Evolutionary conservation across 441 rosid species (phyloP).

Genomic region (Capsella rubella): DNA sequence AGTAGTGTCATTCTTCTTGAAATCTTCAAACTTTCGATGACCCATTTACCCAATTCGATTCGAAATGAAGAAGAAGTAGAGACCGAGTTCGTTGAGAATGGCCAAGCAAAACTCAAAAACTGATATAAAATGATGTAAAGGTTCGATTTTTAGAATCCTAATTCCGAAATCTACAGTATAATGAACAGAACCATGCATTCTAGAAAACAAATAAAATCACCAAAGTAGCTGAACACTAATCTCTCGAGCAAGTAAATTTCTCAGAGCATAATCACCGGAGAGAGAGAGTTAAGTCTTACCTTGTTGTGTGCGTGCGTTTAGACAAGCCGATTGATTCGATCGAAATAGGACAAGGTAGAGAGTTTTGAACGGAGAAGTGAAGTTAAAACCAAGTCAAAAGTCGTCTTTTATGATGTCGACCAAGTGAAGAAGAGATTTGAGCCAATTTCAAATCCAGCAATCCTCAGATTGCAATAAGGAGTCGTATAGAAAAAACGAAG

Average conservation of each 20-base stretch:
- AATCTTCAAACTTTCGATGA: background rate
- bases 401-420: conserved; percentile 23
- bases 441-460: conserved; percentile 9
- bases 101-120: background rate
- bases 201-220: background rate
- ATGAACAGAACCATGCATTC: conserved; percentile 21
- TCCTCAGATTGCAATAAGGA: background rate
- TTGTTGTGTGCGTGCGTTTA: background rate
- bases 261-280: conserved; percentile 5
- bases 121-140: conserved; percentile 1
- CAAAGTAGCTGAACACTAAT: background rate
- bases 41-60: background rate
- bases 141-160: conserved; percentile 26
- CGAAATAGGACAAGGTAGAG: background rate
- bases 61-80: background rate
- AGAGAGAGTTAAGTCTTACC: background rate
- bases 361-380: conserved; percentile 10
- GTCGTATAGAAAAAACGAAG: background rate
- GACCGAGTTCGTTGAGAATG: background rate
- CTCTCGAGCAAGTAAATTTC: background rate
- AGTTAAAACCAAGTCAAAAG: conserved; percentile 37
- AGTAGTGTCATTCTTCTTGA: background rate
- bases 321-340: conserved; percentile 27
- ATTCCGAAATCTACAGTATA: conserved; percentile 20
- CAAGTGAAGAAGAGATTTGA: conserved; percentile 22